Evolutionary conservation across 179 eudicot genomes (phyloP).

Genomic region (Heliamphora pulchella): DNA sequence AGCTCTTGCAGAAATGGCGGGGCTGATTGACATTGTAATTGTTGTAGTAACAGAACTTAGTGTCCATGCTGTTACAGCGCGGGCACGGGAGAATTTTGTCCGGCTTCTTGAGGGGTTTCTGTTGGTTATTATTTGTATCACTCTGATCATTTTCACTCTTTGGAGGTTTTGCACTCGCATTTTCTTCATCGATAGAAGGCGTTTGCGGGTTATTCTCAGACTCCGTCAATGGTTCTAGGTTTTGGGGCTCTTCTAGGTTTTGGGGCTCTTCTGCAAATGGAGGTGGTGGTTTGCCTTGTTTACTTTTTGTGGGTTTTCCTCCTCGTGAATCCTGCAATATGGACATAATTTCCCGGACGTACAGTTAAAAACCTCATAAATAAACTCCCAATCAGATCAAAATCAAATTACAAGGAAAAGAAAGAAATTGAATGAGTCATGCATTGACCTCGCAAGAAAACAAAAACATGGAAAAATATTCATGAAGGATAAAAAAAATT

Average conservation of each 20-base stretch:
- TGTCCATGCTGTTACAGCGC: slow-evolving; percentile 84
- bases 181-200: slow-evolving; percentile 34
- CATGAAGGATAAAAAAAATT: too few species aligned
- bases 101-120: slow-evolving; percentile 60
- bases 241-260: slow-evolving; percentile 21
- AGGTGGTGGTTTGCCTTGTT: slow-evolving; percentile 20
- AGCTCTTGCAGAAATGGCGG: slow-evolving; percentile 79
- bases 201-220: slow-evolving; percentile 31
- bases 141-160: slow-evolving; percentile 28
- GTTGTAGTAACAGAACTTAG: slow-evolving; percentile 81
- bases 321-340: slow-evolving; percentile 38
- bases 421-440: neutral
- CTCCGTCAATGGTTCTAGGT: slow-evolving; percentile 20
- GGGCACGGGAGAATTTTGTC: slow-evolving; percentile 87
- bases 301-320: slow-evolving; percentile 27
- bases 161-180: slow-evolving; percentile 21
- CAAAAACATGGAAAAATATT: too few species aligned
- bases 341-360: neutral
- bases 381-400: neutral
- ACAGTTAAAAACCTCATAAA: neutral
- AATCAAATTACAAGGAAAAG: neutral
- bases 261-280: slow-evolving; percentile 19
- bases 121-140: slow-evolving; percentile 25
- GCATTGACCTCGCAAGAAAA: too few species aligned
- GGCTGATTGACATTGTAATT: slow-evolving; percentile 83